These are phyloP conservation scores for Purpureocillium takamizusanense DNA, from an alignment of 2,329 filamentous ascomycete species.

Conservation along the genomic window DNA sequence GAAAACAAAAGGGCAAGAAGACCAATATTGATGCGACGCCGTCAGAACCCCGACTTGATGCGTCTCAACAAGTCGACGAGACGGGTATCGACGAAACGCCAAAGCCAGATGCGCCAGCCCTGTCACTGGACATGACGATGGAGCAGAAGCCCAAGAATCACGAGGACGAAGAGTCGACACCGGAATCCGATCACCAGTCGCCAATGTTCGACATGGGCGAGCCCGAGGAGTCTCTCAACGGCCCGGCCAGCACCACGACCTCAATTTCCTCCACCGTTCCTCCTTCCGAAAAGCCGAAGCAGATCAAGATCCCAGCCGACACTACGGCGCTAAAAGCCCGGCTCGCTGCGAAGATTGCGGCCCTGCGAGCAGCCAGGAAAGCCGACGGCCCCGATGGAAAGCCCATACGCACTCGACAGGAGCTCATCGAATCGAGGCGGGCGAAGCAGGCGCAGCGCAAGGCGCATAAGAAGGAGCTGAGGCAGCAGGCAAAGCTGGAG, in stretches of 20 bases:
- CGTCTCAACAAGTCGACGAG: slow-evolving; percentile 1
- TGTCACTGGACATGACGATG: slow-evolving; percentile 18
- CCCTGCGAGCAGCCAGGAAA: slow-evolving; percentile 76
- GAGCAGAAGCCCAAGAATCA: slow-evolving; percentile 35
- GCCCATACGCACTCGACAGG: slow-evolving; percentile 71
- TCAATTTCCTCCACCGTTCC: slow-evolving; percentile 60
- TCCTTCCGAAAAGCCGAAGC: slow-evolving; percentile 52
- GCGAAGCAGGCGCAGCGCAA: slow-evolving; percentile 82
- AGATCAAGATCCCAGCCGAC: slow-evolving; percentile 59
- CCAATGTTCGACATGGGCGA: slow-evolving; percentile 50
- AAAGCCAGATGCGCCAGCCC: background rate
- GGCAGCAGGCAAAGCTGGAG: slow-evolving; percentile 68
- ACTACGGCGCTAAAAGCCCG: slow-evolving; percentile 69
- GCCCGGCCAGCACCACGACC: slow-evolving; percentile 49
- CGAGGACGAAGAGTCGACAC: slow-evolving; percentile 34
- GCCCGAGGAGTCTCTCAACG: slow-evolving; percentile 26
- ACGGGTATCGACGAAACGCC: slow-evolving; percentile 7
- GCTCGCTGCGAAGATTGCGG: slow-evolving; percentile 74
- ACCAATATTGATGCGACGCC: slow-evolving; percentile 10
- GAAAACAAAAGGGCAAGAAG: slow-evolving; percentile 16
- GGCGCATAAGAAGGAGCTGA: slow-evolving; percentile 78
- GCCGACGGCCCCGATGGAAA: slow-evolving; percentile 77
- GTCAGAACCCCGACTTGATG: slow-evolving; percentile 9
- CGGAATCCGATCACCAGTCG: slow-evolving; percentile 38
- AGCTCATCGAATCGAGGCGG: slow-evolving; percentile 82